Evolutionary conservation across 306 rosid species (phyloP), one percentile per base, ranked within the genome.

Genomic region (Sicyos edulis): DNA sequence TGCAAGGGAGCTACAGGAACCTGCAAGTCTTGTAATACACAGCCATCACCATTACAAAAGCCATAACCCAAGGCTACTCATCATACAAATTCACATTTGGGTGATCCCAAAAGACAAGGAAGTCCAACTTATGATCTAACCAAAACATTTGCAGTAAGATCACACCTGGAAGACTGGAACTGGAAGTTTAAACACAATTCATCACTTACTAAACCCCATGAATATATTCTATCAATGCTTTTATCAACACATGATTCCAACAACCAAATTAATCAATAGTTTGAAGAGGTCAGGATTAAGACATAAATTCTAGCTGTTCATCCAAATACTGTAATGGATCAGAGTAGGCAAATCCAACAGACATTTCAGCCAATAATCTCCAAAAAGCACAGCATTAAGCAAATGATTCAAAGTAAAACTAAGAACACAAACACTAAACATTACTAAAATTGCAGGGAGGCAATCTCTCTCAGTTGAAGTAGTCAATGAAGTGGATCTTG

Each of bases 1-100:
- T 70, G 93, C 74, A 91, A 62, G 52, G 97, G 93, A 80, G 91
- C 88, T 71, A 91, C 82, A 76, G 97, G 96, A 79, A 82, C 89
- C 97, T 91, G 86, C 81, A 81, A 82, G 78, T 21, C 37, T 69
- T 76, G 80, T 37, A 62, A 84, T 24, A 32, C 12, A 75, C 5
- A 51, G 20, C 42, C 70, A 84, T 65, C 66, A 78, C 64, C 72
- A 80, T 70, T 70, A 29, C 69, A 71, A 71, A 34, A 67, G 61
- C 7, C 81, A 37, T 34, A 55, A 13, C 3, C 47, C 50, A 19
- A 61, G 54, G 52, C 14, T 20, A 56, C 5, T 37, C 37, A 19
- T 29, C 52, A 71, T 32, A 24, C 42, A 61, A 29, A 61, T 11
- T 32, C 22, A 61, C 68, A 61, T 61, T 32, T 7, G 55, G 19